Conservation (phyloP, 1,139 yeast species). For the Suhomyces panamericanus region DNA sequence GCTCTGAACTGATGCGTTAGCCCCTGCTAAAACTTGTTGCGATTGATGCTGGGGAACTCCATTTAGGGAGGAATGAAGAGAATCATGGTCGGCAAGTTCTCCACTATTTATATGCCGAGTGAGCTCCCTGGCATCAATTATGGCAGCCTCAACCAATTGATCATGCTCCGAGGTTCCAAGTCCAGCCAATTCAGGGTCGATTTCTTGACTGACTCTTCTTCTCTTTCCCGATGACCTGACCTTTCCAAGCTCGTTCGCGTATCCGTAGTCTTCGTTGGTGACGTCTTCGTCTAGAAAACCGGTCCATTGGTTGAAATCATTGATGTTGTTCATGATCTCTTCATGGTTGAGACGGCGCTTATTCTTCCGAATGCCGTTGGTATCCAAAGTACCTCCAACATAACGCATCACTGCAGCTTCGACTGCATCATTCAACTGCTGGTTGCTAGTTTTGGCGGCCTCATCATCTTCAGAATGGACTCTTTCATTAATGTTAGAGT, state of each 20-base stretch:
- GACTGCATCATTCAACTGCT: slow-evolving; percentile 53
- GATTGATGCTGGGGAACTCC: slow-evolving; percentile 20
- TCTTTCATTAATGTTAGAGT: slow-evolving; percentile 11
- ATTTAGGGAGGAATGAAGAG: slow-evolving; percentile 11
- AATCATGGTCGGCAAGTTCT: slow-evolving; percentile 10
- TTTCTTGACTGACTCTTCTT: slow-evolving; percentile 28
- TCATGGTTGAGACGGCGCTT: slow-evolving; percentile 16
- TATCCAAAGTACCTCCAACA: slow-evolving; percentile 60
- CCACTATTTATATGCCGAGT: slow-evolving; percentile 42
- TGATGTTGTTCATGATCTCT: slow-evolving; percentile 18
- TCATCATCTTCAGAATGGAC: slow-evolving; percentile 23
- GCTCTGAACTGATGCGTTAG: slow-evolving; percentile 25
- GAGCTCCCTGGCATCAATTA: slow-evolving; percentile 62
- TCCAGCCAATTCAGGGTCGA: slow-evolving; percentile 62
- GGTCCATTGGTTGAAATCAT: slow-evolving; percentile 52
- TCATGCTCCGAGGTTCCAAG: slow-evolving; percentile 51
- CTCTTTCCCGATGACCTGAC: slow-evolving; percentile 6
- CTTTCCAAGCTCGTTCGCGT: slow-evolving; percentile 6
- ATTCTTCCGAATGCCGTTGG: slow-evolving; percentile 7
- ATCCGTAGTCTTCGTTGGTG: slow-evolving; percentile 18
- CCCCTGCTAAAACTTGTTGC: slow-evolving; percentile 24
- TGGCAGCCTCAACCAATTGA: slow-evolving; percentile 65
- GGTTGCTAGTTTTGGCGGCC: slow-evolving; percentile 32
- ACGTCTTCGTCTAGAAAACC: slow-evolving; percentile 48
- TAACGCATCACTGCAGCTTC: slow-evolving; percentile 76